Conservation (phyloP, 1,139 yeast species). For the Tardiomyces blankii region DNA sequence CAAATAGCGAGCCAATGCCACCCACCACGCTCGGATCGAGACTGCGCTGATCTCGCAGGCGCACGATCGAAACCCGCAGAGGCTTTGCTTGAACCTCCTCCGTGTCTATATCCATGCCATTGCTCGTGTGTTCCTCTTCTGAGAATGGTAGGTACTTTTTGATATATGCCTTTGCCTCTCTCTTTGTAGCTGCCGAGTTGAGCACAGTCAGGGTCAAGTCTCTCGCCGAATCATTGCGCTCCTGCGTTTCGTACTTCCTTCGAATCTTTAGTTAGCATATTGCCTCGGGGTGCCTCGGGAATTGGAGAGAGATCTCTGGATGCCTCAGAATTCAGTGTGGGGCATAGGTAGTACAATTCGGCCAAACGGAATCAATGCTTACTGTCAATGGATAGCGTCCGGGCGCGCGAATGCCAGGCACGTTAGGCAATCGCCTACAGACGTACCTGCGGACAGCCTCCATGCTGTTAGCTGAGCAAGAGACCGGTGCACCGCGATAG, state of each 20-base stretch:
- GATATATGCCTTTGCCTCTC: constrained; percentile 53
- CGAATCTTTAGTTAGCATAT: neutral
- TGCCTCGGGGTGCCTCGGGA: too few relatives aligned
- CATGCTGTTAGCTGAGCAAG: too few relatives aligned
- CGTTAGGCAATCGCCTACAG: too few relatives aligned
- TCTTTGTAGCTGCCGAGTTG: constrained; percentile 53
- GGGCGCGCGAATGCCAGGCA: too few relatives aligned
- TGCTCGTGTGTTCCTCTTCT: neutral
- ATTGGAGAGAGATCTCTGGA: too few relatives aligned
- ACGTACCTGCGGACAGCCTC: too few relatives aligned
- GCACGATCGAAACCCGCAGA: constrained; percentile 3
- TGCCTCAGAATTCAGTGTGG: too few relatives aligned
- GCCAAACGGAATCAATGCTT: too few relatives aligned
- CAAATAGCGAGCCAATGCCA: constrained; percentile 10
- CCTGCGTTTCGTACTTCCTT: neutral
- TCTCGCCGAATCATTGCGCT: constrained; percentile 2
- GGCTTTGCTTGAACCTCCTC: constrained; percentile 1
- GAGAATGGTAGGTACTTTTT: constrained; percentile 28
- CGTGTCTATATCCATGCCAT: constrained; percentile 7
- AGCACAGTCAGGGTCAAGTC: constrained; percentile 51
- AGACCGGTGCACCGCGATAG: too few relatives aligned
- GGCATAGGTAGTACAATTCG: too few relatives aligned
- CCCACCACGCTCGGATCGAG: constrained; percentile 9
- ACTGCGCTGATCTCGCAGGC: constrained; percentile 10
- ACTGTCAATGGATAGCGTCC: too few relatives aligned